These are phyloP conservation scores for Kentomonas sorsogonicus DNA, from an alignment of 208 protist genomes.

Conservation along the genomic window DNA sequence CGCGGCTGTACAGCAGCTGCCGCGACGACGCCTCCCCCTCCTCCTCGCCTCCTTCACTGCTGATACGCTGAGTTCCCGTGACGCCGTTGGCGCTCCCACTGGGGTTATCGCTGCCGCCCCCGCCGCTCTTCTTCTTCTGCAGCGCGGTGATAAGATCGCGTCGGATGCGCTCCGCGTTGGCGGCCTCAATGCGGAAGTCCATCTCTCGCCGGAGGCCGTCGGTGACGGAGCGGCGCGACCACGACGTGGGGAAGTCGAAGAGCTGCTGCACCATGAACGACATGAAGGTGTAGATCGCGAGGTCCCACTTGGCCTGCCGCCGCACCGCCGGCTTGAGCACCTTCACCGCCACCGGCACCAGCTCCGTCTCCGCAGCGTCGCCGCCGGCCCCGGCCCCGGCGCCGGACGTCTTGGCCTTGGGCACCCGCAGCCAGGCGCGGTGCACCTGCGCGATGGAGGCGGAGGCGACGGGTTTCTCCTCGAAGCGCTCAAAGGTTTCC, in stretches of 20 bases:
- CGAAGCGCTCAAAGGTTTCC: conserved; percentile 86
- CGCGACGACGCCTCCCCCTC: too few relatives aligned
- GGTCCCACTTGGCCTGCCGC: conserved; percentile 78
- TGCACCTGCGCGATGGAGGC: conserved; percentile 95
- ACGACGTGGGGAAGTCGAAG: conserved; percentile 74
- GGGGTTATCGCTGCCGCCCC: too few relatives aligned
- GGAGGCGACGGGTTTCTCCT: conserved; percentile 84
- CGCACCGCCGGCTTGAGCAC: conserved; percentile 86
- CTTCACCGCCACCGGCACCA: conserved; percentile 90
- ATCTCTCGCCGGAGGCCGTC: conserved; percentile 74
- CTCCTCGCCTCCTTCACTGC: too few relatives aligned
- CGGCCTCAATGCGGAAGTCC: conserved; percentile 78
- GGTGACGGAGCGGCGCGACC: conserved; percentile 54
- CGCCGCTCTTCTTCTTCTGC: too few relatives aligned
- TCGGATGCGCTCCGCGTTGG: conserved; percentile 51
- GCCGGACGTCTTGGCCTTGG: too few relatives aligned
- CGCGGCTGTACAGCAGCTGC: too few relatives aligned
- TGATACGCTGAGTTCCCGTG: too few relatives aligned
- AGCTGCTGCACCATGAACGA: conserved; percentile 43
- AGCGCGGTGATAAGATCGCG: conserved; percentile 44
- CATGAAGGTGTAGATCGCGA: conserved; percentile 69
- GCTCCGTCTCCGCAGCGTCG: not conserved
- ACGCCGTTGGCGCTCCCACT: too few relatives aligned
- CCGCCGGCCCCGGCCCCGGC: too few relatives aligned
- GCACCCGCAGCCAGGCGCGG: conserved; percentile 42